Percentiles rank a stretch among this genome's conserved stretches.
Conservation (phyloP, 257 asterid genomes). For the Solanum dulcamara region DNA sequence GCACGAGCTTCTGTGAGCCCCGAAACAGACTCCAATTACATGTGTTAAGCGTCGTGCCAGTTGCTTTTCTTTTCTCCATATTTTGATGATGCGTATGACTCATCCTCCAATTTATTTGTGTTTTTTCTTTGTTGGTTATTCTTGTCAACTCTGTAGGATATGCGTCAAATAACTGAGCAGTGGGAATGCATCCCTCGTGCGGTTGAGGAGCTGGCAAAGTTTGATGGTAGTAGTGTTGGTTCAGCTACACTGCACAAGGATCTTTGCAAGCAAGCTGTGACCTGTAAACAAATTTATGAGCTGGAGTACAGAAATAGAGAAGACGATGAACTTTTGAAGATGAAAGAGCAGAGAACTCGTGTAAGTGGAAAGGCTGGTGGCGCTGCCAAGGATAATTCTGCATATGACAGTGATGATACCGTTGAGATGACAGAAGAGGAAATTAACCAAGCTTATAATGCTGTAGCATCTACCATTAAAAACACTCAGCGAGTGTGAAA, state of each 20-base stretch:
- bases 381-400: conserved; percentile 7
- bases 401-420: conserved; percentile 72
- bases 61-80: not conserved
- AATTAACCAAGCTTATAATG: conserved; percentile 54
- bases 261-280: conserved; percentile 51
- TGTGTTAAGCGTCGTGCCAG: not conserved
- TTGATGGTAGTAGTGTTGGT: conserved; percentile 11
- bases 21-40: not conserved
- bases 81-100: not conserved
- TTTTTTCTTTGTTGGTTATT: not conserved
- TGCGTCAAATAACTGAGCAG: conserved; percentile 43
- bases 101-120: not conserved
- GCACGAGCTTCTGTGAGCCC: not conserved
- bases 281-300: conserved; percentile 63
- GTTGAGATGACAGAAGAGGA: conserved; percentile 97
- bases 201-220: conserved; percentile 64
- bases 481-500: not conserved
- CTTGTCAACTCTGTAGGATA: conserved; percentile 24
- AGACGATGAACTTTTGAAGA: conserved; percentile 9
- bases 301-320: conserved; percentile 46
- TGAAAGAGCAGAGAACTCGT: conserved; percentile 13
- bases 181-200: conserved; percentile 81
- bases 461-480: conserved; percentile 15
- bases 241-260: conserved; percentile 24
- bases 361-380: conserved; percentile 10